Conservation (phyloP, 805 yeast species). For the Ogataea minuta region DNA sequence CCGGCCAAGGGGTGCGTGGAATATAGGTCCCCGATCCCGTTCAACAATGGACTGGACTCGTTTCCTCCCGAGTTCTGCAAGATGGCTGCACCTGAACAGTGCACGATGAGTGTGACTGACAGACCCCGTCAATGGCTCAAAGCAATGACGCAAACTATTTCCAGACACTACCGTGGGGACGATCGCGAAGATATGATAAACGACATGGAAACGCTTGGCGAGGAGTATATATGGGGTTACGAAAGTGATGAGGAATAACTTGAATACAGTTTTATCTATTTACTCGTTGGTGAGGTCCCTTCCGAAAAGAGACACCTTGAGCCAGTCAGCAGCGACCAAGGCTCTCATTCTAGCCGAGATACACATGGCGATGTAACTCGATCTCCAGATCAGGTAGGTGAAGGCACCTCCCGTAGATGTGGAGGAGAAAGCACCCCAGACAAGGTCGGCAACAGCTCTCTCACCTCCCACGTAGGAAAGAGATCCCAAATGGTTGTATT, state of each 20-base stretch:
- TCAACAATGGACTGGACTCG: constrained; percentile 27
- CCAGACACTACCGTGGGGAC: constrained; percentile 36
- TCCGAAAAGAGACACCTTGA: constrained; percentile 49
- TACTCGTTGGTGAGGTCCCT: constrained; percentile 55
- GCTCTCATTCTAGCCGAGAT: constrained; percentile 52
- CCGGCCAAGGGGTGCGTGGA: constrained; percentile 13
- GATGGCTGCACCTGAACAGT: constrained; percentile 9
- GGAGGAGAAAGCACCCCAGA: constrained; percentile 50
- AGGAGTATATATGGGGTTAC: constrained; percentile 50
- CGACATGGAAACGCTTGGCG: constrained; percentile 41
- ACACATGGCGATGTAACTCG: constrained; percentile 54
- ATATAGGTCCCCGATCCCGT: constrained; percentile 16
- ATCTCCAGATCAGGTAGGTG: constrained; percentile 56
- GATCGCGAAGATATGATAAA: constrained; percentile 56
- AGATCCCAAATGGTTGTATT: constrained; percentile 51
- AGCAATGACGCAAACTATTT: constrained; percentile 27
- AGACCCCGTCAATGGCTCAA: constrained; percentile 22
- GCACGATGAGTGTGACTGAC: constrained; percentile 25
- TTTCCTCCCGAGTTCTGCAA: constrained; percentile 31
- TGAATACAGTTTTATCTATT: constrained; percentile 10
- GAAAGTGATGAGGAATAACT: constrained; percentile 41
- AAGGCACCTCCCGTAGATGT: constrained; percentile 52
- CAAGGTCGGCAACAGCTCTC: constrained; percentile 56
- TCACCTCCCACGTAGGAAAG: constrained; percentile 57
- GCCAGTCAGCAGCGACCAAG: constrained; percentile 51